A percentile compares a stretch with the other conserved stretches of the same genome.
Conservation (phyloP, 306 rosid genomes). For the Spatholobus suberectus region DNA sequence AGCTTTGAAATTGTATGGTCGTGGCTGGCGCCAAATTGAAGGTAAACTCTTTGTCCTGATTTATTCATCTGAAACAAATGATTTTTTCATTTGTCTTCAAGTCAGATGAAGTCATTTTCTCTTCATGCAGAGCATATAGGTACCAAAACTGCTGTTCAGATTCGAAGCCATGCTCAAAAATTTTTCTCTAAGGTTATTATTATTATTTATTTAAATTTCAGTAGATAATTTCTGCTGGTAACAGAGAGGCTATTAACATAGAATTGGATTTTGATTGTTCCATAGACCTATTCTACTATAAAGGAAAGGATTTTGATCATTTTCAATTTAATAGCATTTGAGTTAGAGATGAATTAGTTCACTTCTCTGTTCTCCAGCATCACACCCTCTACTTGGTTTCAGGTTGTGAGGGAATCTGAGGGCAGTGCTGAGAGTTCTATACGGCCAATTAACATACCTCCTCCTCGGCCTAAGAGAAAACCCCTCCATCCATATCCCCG, state of each 20-base stretch:
- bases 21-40: slow-evolving; percentile 99
- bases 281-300: not conserved
- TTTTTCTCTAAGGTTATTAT: slow-evolving; percentile 89
- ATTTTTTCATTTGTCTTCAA: slow-evolving; percentile 9
- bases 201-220: slow-evolving; percentile 8
- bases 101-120: slow-evolving; percentile 48
- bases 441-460: slow-evolving; percentile 83
- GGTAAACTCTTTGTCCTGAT: slow-evolving; percentile 52
- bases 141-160: slow-evolving; percentile 97
- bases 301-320: slow-evolving; percentile 12
- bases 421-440: slow-evolving; percentile 61
- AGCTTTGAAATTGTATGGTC: slow-evolving; percentile 95
- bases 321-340: not conserved
- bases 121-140: slow-evolving; percentile 92
- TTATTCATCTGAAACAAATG: not conserved
- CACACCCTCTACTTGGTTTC: slow-evolving; percentile 43
- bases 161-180: slow-evolving; percentile 99
- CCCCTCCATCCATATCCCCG: slow-evolving; percentile 98
- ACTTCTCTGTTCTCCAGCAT: slow-evolving; percentile 22
- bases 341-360: not conserved
- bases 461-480: slow-evolving; percentile 95
- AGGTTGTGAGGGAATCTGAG: slow-evolving; percentile 77
- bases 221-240: not conserved
- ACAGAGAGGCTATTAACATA: not conserved
- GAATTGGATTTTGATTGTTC: slow-evolving; percentile 21